Percentiles rank a stretch among this genome's conserved stretches.
These are phyloP conservation scores for Cladosporium sp. DNA, from an alignment of 2,329 filamentous ascomycete species.

Conservation along the genomic window DNA sequence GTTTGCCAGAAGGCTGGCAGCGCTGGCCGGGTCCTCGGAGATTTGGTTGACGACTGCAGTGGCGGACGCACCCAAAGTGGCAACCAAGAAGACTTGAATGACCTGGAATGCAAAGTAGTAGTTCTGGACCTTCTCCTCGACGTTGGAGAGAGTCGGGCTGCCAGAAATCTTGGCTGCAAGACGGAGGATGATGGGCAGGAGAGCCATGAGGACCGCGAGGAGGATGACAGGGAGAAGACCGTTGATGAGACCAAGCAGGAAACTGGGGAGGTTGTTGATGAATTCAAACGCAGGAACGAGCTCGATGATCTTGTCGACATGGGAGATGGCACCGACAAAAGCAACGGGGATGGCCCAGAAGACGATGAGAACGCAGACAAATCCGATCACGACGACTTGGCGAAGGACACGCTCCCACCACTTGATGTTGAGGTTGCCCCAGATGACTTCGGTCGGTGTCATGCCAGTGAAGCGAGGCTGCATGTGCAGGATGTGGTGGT, in stretches of 20 bases:
- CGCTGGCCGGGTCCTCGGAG: conserved; percentile 51
- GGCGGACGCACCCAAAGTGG: conserved; percentile 77
- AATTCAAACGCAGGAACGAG: conserved; percentile 20
- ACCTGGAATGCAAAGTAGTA: conserved; percentile 90
- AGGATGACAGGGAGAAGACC: conserved; percentile 78
- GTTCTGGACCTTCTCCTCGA: conserved; percentile 87
- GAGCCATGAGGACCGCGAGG: conserved; percentile 77
- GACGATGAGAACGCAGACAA: conserved; percentile 73
- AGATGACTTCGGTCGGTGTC: conserved; percentile 78
- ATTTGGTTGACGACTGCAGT: conserved; percentile 65
- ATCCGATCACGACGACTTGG: conserved; percentile 62
- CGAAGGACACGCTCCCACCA: conserved; percentile 84
- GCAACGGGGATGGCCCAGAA: conserved; percentile 82
- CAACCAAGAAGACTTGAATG: conserved; percentile 85
- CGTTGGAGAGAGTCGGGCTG: conserved; percentile 70
- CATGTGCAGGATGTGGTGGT: conserved; percentile 85
- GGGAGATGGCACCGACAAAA: conserved; percentile 79
- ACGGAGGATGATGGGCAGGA: conserved; percentile 79
- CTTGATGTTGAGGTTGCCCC: conserved; percentile 75
- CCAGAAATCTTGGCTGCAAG: conserved; percentile 75
- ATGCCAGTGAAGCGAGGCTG: conserved; percentile 80
- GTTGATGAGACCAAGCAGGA: conserved; percentile 77
- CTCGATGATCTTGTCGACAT: conserved; percentile 59
- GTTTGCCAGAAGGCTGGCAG: conserved; percentile 28
- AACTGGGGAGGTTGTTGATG: conserved; percentile 58